These are phyloP conservation scores for Capronia americana DNA, from an alignment of 2,329 filamentous ascomycete genomes.

Conservation along the genomic window DNA sequence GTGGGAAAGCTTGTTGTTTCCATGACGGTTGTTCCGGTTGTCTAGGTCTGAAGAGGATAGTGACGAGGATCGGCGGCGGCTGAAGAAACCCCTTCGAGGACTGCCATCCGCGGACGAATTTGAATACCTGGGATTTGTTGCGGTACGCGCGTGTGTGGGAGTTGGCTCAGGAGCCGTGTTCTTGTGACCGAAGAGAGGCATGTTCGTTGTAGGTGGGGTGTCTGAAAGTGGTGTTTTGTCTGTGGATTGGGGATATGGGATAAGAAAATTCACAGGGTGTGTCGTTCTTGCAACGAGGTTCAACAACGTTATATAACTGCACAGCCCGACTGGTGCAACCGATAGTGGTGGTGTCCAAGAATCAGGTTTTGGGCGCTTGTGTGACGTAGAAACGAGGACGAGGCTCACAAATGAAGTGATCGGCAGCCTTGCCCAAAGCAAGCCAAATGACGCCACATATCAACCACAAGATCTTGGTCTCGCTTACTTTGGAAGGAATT, in stretches of 20 bases:
- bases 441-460: conserved; percentile 32
- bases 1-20: conserved; percentile 37
- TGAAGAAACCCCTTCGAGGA: conserved; percentile 27
- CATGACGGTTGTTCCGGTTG: conserved; percentile 33
- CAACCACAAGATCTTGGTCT: conserved; percentile 17
- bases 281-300: neutral
- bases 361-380: conserved; percentile 17
- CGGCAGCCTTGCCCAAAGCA: conserved; percentile 27
- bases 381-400: conserved; percentile 24
- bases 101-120: conserved; percentile 24
- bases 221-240: conserved; percentile 1
- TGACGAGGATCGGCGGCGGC: conserved; percentile 34
- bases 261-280: neutral
- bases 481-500: conserved; percentile 1
- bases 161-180: conserved; percentile 32
- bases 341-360: conserved; percentile 10
- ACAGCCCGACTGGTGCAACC: neutral
- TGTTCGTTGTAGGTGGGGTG: conserved; percentile 12
- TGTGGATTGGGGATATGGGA: neutral
- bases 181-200: conserved; percentile 40
- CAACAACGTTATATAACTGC: conserved; percentile 11
- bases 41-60: conserved; percentile 41
- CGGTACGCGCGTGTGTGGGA: conserved; percentile 21
- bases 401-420: conserved; percentile 27
- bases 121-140: conserved; percentile 32